phyloP scores from a whole-genome alignment of 2,329 filamentous ascomycete genomes.

The Dactylellina drechsleri region DNA sequence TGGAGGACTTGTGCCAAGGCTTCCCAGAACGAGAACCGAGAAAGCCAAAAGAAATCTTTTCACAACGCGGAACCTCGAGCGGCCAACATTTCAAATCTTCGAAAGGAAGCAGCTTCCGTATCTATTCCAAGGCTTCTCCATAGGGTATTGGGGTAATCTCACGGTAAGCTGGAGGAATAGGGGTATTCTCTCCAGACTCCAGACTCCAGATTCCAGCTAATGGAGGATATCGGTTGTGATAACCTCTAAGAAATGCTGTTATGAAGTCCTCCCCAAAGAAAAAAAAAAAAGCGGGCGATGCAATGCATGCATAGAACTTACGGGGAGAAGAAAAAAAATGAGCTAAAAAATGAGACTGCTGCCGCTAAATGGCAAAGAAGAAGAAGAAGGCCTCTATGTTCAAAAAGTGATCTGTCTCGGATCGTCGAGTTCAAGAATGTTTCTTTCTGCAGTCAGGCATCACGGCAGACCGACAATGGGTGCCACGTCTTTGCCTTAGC shows the following conservation, averaged over 20 bases:
- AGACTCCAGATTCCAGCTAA: constrained; percentile 25
- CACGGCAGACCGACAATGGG: background rate
- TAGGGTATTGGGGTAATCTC: constrained; percentile 31
- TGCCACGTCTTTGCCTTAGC: constrained; percentile 49
- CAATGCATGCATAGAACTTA: background rate
- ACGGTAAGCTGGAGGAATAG: constrained; percentile 18
- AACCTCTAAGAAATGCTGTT: constrained; percentile 30
- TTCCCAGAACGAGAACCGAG: constrained; percentile 22
- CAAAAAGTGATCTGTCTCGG: constrained; percentile 29
- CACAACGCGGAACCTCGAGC: background rate
- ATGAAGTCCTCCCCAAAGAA: constrained; percentile 12
- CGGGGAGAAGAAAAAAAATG: background rate
- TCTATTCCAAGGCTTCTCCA: constrained; percentile 35
- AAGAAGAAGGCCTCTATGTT: constrained; percentile 28
- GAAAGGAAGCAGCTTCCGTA: constrained; percentile 31
- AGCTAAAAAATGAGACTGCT: constrained; percentile 10
- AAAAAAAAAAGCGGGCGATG: constrained; percentile 14
- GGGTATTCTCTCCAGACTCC: background rate
- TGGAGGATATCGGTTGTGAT: constrained; percentile 48
- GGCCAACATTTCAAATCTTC: constrained; percentile 4
- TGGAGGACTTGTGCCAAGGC: constrained; percentile 24
- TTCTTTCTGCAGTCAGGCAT: no score
- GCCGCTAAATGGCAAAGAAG: constrained; percentile 28
- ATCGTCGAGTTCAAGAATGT: constrained; percentile 5
- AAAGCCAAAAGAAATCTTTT: constrained; percentile 7